Percentiles rank a stretch among this genome's conserved stretches.
Evolutionary conservation across 2,329 filamentous ascomycete genomes (phyloP).

Genomic region (Cladosporium halotolerans): DNA sequence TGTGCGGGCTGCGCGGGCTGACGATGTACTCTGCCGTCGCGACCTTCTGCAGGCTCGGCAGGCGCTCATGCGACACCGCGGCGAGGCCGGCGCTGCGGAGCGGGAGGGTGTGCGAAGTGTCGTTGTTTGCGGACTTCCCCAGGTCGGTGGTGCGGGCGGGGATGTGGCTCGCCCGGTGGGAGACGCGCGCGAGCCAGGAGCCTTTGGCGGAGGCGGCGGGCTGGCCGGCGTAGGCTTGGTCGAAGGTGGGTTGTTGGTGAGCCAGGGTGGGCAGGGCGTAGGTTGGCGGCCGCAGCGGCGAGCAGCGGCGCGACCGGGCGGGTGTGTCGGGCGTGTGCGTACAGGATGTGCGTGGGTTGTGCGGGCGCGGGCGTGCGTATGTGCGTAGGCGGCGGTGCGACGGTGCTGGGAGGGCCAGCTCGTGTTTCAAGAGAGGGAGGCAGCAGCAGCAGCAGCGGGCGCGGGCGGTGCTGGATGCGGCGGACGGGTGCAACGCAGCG

Average conservation of each 20-base stretch:
- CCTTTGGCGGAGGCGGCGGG: constrained; percentile 13
- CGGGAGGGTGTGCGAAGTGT: constrained; percentile 13
- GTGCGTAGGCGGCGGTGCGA: background rate
- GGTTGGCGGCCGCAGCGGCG: constrained; percentile 7
- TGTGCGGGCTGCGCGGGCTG: constrained; percentile 7
- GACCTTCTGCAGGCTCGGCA: constrained; percentile 13
- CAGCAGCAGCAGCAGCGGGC: background rate
- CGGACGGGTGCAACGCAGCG: background rate
- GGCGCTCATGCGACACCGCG: constrained; percentile 17
- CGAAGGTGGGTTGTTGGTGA: constrained; percentile 15
- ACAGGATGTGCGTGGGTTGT: background rate
- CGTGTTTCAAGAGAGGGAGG: background rate
- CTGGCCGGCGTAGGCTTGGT: constrained; percentile 16
- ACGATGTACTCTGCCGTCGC: constrained; percentile 9
- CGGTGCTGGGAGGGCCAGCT: background rate
- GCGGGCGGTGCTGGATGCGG: background rate
- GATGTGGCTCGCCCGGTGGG: constrained; percentile 26
- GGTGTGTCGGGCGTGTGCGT: background rate
- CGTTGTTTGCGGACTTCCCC: background rate
- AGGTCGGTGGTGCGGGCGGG: constrained; percentile 17
- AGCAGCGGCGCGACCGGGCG: constrained; percentile 1
- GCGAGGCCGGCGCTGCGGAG: constrained; percentile 12
- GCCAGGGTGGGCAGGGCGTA: constrained; percentile 13
- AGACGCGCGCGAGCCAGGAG: constrained; percentile 25
- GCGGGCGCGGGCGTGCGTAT: background rate